phyloP scores from a whole-genome alignment of 208 protist genomes.

The Leishmania martiniquensis region DNA sequence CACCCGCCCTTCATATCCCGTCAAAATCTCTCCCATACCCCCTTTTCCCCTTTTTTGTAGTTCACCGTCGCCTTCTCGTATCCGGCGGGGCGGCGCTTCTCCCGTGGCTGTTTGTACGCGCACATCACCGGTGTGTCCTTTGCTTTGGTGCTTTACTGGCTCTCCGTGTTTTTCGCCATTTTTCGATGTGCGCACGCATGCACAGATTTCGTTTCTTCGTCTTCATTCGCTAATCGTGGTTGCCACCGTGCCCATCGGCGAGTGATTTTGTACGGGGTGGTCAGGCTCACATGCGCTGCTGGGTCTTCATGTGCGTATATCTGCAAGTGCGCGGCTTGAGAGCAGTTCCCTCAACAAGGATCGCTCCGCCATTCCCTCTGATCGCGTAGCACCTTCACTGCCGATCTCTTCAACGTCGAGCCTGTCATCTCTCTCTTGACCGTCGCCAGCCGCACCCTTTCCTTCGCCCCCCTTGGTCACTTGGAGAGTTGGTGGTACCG shows the following conservation, averaged over 20 bases:
- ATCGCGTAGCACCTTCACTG: background rate
- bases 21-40: too few relatives aligned
- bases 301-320: background rate
- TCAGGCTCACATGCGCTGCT: background rate
- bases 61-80: background rate
- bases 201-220: background rate
- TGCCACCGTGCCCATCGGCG: background rate
- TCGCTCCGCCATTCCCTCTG: background rate
- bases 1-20: background rate
- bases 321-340: background rate
- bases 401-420: background rate
- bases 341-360: background rate
- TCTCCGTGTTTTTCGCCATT: background rate
- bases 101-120: background rate
- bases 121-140: background rate
- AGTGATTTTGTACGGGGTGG: background rate
- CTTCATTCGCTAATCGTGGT: background rate
- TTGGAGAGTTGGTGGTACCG: background rate
- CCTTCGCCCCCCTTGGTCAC: background rate
- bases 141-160: background rate
- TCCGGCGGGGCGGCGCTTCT: background rate
- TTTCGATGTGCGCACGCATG: background rate
- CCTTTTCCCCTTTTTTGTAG: background rate
- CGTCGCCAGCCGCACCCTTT: background rate
- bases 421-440: conserved; percentile 5